Percentiles rank a stretch among this genome's conserved stretches.
phyloP scores from a whole-genome alignment of 225 moss, liverwort and hornwort species.

The Marchantia paleacea region DNA sequence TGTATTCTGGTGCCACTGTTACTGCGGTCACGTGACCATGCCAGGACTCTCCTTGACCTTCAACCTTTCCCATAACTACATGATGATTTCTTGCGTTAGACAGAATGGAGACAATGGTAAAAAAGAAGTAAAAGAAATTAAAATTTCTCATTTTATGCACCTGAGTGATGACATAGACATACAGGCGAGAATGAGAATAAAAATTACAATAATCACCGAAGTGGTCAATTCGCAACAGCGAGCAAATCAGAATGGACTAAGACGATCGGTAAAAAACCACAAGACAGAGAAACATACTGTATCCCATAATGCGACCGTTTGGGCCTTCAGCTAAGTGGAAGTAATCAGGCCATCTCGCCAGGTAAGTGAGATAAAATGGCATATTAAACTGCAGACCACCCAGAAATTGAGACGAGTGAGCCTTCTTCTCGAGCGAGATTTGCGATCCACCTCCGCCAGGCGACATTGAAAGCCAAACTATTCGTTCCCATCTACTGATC shows the following conservation, averaged over 20 bases:
- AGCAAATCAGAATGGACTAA: not conserved
- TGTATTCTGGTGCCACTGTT: slow-evolving; percentile 69
- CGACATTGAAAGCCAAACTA: not conserved
- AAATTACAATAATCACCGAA: not conserved
- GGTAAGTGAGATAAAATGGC: slow-evolving; percentile 74
- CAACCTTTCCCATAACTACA: slow-evolving; percentile 76
- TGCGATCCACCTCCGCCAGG: not conserved
- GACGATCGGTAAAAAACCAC: not conserved
- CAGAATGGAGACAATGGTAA: not conserved
- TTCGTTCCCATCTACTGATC: not conserved
- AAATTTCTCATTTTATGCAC: too few species aligned
- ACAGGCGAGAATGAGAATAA: not conserved
- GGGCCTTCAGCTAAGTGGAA: slow-evolving; percentile 66
- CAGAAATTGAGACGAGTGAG: not conserved
- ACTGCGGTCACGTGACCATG: slow-evolving; percentile 79
- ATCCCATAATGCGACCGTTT: slow-evolving; percentile 66
- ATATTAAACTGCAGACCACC: slow-evolving; percentile 55
- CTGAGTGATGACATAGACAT: too few species aligned
- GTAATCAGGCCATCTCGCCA: slow-evolving; percentile 77
- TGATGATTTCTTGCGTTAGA: slow-evolving; percentile 3
- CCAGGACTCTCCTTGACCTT: slow-evolving; percentile 71
- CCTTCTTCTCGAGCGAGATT: not conserved
- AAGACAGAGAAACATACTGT: slow-evolving; percentile 31
- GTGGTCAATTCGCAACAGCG: not conserved
- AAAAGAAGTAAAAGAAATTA: not conserved